Base-by-base conservation (phyloP, 2,329 filamentous ascomycete species). In the Fusarium newnesense region DNA sequence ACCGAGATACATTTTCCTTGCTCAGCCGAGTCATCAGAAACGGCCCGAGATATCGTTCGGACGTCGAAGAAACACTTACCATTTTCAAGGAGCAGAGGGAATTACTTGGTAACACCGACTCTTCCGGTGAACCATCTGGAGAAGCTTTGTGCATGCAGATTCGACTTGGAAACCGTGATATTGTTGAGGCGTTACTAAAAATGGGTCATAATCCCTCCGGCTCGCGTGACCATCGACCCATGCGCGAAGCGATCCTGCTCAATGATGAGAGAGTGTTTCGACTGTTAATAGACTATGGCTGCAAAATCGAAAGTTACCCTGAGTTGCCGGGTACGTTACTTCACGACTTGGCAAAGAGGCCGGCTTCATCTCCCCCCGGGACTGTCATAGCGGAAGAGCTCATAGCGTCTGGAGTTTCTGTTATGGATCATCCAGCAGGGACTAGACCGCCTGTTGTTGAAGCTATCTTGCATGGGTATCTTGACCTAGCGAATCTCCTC, bases 71-170 rank as follows among this genome's bases (percentile, higher is more conserved):
- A 60, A 60, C 57, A 3, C 10, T 60, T 0, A 2, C 57, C 7
- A 52, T 60, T 39, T 60, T 60, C 16, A 60, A 52, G 5, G 43
- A 52, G 44, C 57, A 39, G 26, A 52, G 57, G n/a, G 26, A 52
- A 7, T 1, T 52, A 8, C 6, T 58, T 0, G 16, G n/a, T 15
- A 11, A 13, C 0, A 16, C 11, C 0, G 1, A 13, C 2, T 18
- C 21, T 15, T 13, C 37, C 0, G 8, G 11, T 10, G 30, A 15
- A 21, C 2, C 18, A 1, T 32, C 34, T 2, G 56, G 56, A 26
- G 57, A 60, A 32, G 26, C 26, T 1, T 12, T 60, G 34, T 60
- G 57, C 11, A 52, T 60, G 44, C 57, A 60, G 1, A 52, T 60
- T 16, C 26, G 16, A 11, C 34, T 52, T 15, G 57, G 57, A 0